These are phyloP conservation scores for Lactarius deliciosus DNA, from an alignment of 768 basidiomycete species.

Conservation along the genomic window DNA sequence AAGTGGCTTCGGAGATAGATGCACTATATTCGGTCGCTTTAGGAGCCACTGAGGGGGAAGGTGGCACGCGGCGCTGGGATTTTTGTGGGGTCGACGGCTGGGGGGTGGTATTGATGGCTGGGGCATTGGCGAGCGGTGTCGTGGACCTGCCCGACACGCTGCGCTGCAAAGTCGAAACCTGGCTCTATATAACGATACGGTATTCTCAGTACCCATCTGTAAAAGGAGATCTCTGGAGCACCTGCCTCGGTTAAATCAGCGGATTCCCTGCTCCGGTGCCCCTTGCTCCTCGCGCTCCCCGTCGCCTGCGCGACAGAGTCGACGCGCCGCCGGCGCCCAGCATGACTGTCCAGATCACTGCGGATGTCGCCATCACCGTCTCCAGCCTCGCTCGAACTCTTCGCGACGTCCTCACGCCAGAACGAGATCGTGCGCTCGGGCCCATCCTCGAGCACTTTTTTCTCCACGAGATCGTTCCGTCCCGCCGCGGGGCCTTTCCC, in stretches of 20 bases:
- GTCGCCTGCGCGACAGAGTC: conserved; percentile 15
- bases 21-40: conserved; percentile 23
- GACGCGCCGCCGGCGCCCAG: conserved; percentile 28
- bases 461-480: conserved; percentile 36
- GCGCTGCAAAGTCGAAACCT: conserved; percentile 17
- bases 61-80: conserved; percentile 18
- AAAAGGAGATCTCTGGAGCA: not conserved
- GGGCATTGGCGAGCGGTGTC: conserved; percentile 17
- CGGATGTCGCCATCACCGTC: conserved; percentile 12
- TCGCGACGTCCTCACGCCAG: conserved; percentile 39
- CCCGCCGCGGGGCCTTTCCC: conserved; percentile 30
- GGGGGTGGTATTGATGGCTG: conserved; percentile 5
- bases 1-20: conserved; percentile 21
- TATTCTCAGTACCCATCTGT: not conserved
- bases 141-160: conserved; percentile 16
- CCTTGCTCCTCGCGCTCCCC: conserved; percentile 27
- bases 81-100: conserved; percentile 24
- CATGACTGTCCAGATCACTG: conserved; percentile 32
- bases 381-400: conserved; percentile 30
- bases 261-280: conserved; percentile 29
- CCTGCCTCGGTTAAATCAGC: conserved; percentile 36
- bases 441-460: conserved; percentile 37
- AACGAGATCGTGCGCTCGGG: conserved; percentile 39
- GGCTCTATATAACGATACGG: not conserved
- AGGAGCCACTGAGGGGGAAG: conserved; percentile 19